A percentile compares a stretch with the other conserved stretches of the same genome.
Evolutionary conservation across 306 rosid species (phyloP).

Genomic region (cucumber (Cucumis sativus)): DNA sequence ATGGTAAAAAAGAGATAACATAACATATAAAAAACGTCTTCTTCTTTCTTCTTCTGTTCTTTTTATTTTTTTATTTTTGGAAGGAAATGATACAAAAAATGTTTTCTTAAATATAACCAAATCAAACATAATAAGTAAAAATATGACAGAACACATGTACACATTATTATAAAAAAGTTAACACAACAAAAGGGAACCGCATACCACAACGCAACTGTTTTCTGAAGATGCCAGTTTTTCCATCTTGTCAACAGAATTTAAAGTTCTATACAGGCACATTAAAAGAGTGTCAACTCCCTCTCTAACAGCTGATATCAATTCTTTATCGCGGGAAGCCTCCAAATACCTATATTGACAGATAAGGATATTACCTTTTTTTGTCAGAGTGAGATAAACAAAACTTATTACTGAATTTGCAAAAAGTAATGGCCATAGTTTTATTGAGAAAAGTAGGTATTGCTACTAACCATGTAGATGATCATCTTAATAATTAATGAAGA

Average conservation of each 20-base stretch:
- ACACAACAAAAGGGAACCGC: constrained; percentile 16
- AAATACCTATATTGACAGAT: constrained; percentile 49
- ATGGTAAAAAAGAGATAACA: background rate
- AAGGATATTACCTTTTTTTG: background rate
- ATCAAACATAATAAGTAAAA: background rate
- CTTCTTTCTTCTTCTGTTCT: background rate
- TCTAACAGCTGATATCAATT: constrained; percentile 40
- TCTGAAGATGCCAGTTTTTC: constrained; percentile 79
- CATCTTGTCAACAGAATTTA: constrained; percentile 67
- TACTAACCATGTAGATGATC: background rate
- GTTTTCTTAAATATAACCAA: background rate
- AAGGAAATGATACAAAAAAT: background rate
- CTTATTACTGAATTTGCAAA: background rate
- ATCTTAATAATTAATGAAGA: background rate
- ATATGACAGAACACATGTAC: background rate
- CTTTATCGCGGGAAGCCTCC: constrained; percentile 63
- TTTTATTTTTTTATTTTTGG: no score
- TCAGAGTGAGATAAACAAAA: background rate
- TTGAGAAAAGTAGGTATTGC: background rate
- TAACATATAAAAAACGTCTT: background rate
- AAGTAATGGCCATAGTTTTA: background rate
- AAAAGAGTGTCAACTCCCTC: constrained; percentile 91
- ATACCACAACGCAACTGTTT: constrained; percentile 90
- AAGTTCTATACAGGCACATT: constrained; percentile 84
- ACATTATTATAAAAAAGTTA: background rate